A percentile compares a stretch with the other conserved stretches of the same genome.
These are phyloP conservation scores for Pyrus hybrid DNA, from an alignment of 331 rosid species.

Conservation along the genomic window DNA sequence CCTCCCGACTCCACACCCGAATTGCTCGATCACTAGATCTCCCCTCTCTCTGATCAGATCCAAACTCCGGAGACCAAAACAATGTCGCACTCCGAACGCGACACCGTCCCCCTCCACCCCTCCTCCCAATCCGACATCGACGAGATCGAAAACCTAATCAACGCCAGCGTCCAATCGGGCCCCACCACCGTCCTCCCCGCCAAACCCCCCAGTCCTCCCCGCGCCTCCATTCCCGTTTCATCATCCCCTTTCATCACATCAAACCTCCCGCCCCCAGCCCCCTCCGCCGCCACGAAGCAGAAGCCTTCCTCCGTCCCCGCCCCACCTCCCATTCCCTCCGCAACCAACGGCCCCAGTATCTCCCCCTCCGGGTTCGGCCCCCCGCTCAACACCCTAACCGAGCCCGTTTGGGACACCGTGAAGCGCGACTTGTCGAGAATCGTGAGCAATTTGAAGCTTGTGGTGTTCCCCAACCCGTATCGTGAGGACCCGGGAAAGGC, in stretches of 20 bases:
- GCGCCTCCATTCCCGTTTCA: constrained; percentile 84
- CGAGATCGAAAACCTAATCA: constrained; percentile 95
- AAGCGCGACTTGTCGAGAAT: constrained; percentile 84
- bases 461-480: constrained; percentile 83
- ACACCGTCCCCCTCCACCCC: constrained; percentile 75
- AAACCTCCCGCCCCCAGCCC: constrained; percentile 35
- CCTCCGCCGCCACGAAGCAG: constrained; percentile 16
- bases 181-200: constrained; percentile 72
- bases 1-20: neutral
- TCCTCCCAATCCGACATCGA: constrained; percentile 97
- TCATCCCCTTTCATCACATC: constrained; percentile 69
- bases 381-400: constrained; percentile 66
- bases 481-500: constrained; percentile 97
- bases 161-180: constrained; percentile 55
- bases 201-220: constrained; percentile 57
- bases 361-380: constrained; percentile 57
- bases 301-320: constrained; percentile 36
- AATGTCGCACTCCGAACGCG: constrained; percentile 84
- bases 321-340: constrained; percentile 33
- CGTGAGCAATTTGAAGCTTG: constrained; percentile 80
- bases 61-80: constrained; percentile 1
- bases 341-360: constrained; percentile 10
- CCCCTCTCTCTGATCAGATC: neutral
- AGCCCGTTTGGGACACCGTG: constrained; percentile 91
- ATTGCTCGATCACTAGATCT: neutral